phyloP scores from a whole-genome alignment of 2,329 filamentous ascomycete species.

The Xylaria sp. region DNA sequence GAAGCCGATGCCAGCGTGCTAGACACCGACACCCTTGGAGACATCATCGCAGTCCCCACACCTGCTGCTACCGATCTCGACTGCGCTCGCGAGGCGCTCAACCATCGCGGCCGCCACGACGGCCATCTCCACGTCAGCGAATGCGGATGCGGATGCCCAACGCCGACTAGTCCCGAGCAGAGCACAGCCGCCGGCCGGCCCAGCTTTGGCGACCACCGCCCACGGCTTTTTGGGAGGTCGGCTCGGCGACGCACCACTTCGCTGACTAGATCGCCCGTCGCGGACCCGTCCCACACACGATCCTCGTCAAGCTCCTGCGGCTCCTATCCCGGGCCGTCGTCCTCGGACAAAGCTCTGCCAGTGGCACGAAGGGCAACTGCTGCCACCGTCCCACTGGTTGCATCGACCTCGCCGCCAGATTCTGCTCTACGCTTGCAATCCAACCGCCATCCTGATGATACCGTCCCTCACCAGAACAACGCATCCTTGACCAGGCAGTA shows the following conservation, averaged over 20 bases:
- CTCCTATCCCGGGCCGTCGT: constrained; percentile 30
- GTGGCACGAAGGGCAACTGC: background rate
- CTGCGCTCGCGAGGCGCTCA: constrained; percentile 26
- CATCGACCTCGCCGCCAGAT: constrained; percentile 35
- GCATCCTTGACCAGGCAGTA: constrained; percentile 35
- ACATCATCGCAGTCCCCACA: constrained; percentile 8
- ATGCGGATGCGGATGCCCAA: constrained; percentile 27
- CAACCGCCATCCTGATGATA: constrained; percentile 33
- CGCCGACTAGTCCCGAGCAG: constrained; percentile 19
- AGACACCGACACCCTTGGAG: constrained; percentile 19
- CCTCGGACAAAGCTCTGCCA: constrained; percentile 18
- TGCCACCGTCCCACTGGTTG: constrained; percentile 28
- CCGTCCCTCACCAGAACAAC: constrained; percentile 28
- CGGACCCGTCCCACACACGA: constrained; percentile 36
- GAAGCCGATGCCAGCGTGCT: constrained; percentile 3
- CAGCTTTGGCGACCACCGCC: constrained; percentile 32
- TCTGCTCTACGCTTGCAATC: constrained; percentile 25
- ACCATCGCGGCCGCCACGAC: constrained; percentile 31
- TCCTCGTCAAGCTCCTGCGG: constrained; percentile 39
- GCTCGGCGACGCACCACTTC: constrained; percentile 41
- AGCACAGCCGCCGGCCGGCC: constrained; percentile 26
- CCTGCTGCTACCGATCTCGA: constrained; percentile 7
- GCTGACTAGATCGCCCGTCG: constrained; percentile 36
- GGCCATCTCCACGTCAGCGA: constrained; percentile 30
- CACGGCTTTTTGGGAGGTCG: constrained; percentile 42